A percentile compares a stretch with the other conserved stretches of the same genome.
These are phyloP conservation scores for Dendrocalamus latiflorus DNA, from an alignment of 202 grass and related monocot genomes.

Conservation along the genomic window DNA sequence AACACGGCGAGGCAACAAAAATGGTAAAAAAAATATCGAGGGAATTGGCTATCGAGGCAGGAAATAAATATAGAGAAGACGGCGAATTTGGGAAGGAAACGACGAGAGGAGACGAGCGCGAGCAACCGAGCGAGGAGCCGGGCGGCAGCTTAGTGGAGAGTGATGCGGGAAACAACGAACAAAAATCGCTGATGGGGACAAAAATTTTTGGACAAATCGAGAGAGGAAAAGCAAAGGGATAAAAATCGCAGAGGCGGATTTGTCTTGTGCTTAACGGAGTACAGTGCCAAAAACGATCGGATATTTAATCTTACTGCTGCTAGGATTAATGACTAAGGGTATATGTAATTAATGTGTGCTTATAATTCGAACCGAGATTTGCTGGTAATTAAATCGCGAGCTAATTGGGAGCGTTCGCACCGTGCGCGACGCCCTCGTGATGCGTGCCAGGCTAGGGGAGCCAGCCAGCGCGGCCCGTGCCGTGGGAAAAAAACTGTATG, in stretches of 20 bases:
- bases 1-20: constrained; percentile 1
- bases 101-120: constrained; percentile 21
- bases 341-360: not conserved
- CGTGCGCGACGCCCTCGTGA: constrained; percentile 40
- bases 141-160: constrained; percentile 35
- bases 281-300: not conserved
- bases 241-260: constrained; percentile 33
- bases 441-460: constrained; percentile 46
- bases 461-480: not conserved
- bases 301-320: not conserved
- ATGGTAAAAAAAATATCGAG: not conserved
- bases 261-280: not conserved
- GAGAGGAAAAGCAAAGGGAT: not conserved
- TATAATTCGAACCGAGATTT: not conserved
- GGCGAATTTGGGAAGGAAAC: constrained; percentile 26
- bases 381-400: not conserved
- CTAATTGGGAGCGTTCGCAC: constrained; percentile 12
- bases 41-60: not conserved
- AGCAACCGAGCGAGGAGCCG: not conserved
- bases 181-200: not conserved
- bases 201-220: constrained; percentile 39
- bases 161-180: constrained; percentile 37
- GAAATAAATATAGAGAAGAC: constrained; percentile 31
- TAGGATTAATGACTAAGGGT: not conserved
- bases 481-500: not conserved